Percentiles rank a stretch among this genome's conserved stretches.
phyloP scores from a whole-genome alignment of 1,284 basidiomycete species.

The Cryptococcus sp. region DNA sequence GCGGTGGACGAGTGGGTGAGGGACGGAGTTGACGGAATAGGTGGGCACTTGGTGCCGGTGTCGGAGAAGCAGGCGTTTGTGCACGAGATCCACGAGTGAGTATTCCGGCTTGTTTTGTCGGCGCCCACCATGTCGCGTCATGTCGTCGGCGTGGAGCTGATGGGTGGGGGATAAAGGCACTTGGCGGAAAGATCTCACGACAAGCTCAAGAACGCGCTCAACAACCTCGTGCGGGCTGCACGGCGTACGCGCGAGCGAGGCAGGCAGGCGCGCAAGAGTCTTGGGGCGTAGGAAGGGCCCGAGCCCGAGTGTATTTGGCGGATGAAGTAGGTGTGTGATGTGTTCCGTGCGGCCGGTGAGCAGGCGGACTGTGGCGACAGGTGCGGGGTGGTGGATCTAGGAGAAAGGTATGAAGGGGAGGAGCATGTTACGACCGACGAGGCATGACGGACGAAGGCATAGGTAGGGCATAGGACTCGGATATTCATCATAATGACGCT shows the following conservation, averaged over 20 bases:
- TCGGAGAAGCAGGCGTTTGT: conserved; percentile 73
- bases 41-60: conserved; percentile 60
- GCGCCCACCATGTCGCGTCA: too few species aligned
- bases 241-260: conserved; percentile 41
- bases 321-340: too few species aligned
- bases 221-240: conserved; percentile 37
- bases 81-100: conserved; percentile 67
- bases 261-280: conserved; percentile 30
- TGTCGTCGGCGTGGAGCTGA: neutral
- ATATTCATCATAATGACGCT: too few species aligned
- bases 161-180: conserved; percentile 11
- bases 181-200: conserved; percentile 20
- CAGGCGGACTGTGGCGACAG: too few species aligned
- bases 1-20: conserved; percentile 72
- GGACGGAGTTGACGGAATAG: conserved; percentile 66
- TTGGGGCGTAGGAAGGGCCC: conserved; percentile 12
- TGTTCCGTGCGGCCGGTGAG: too few species aligned
- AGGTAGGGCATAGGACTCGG: too few species aligned
- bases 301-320: too few species aligned
- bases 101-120: conserved; percentile 17
- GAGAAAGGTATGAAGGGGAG: too few species aligned
- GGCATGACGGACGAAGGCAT: too few species aligned
- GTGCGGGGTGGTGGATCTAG: too few species aligned
- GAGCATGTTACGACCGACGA: too few species aligned
- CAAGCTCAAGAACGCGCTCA: conserved; percentile 31